Conservation (phyloP, 1,284 basidiomycete genomes). For the Rhodotorula sp. region DNA sequence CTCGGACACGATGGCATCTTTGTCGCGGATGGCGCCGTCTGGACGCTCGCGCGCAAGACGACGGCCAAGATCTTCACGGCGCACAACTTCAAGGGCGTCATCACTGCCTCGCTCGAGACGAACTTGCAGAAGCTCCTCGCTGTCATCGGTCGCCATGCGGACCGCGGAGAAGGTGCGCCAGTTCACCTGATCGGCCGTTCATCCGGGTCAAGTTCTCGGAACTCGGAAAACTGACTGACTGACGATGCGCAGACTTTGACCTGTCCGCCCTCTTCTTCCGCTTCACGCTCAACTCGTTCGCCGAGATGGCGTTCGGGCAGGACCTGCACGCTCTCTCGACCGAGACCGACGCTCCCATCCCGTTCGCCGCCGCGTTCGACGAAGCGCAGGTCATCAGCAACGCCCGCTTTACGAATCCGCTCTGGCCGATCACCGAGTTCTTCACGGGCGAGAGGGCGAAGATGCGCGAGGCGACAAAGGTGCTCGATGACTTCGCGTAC, state of each 20-base stretch:
- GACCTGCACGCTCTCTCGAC: conserved; percentile 33
- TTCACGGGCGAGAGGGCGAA: conserved; percentile 37
- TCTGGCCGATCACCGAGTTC: conserved; percentile 42
- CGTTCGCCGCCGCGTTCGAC: conserved; percentile 49
- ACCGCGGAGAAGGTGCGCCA: conserved; percentile 31
- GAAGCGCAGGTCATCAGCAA: conserved; percentile 47
- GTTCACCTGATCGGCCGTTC: background rate
- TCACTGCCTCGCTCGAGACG: conserved; percentile 33
- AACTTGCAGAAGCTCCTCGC: conserved; percentile 45
- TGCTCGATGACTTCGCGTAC: conserved; percentile 46
- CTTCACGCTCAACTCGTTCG: conserved; percentile 32
- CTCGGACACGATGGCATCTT: conserved; percentile 39
- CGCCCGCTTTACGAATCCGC: conserved; percentile 22
- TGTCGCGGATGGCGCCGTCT: conserved; percentile 44
- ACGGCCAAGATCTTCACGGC: conserved; percentile 33
- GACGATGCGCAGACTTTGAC: conserved; percentile 10
- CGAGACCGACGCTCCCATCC: conserved; percentile 44
- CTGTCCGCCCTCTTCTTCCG: conserved; percentile 35
- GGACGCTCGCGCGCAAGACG: conserved; percentile 45
- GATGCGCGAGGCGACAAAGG: conserved; percentile 40
- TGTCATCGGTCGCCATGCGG: conserved; percentile 42
- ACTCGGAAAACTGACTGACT: background rate
- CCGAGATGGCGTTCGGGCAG: conserved; percentile 30
- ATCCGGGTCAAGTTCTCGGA: background rate
- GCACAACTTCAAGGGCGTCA: conserved; percentile 27